phyloP scores from a whole-genome alignment of 768 basidiomycete species.

The Chlorophyllum brunneum region DNA sequence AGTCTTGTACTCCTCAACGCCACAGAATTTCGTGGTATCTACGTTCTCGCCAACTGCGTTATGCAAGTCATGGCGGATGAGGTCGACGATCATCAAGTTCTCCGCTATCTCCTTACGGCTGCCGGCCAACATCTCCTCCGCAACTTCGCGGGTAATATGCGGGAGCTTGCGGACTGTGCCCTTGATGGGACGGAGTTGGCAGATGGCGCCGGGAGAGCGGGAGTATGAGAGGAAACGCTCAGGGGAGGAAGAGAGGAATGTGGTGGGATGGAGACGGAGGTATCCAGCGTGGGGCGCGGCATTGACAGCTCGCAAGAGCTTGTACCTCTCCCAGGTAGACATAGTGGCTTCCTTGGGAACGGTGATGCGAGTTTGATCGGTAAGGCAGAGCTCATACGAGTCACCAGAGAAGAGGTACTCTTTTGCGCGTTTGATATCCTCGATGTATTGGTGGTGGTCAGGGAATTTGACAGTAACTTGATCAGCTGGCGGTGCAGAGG shows the following conservation, averaged over 20 bases:
- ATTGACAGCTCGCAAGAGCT: slow-evolving; percentile 65
- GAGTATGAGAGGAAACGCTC: slow-evolving; percentile 86
- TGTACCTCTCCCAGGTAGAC: slow-evolving; percentile 68
- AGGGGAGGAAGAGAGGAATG: slow-evolving; percentile 83
- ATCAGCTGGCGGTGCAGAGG: slow-evolving; percentile 47
- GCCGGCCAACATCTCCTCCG: slow-evolving; percentile 59
- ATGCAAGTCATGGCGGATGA: slow-evolving; percentile 91
- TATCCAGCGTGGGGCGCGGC: slow-evolving; percentile 89
- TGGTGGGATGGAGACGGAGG: slow-evolving; percentile 71
- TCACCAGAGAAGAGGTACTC: slow-evolving; percentile 78
- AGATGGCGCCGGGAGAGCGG: slow-evolving; percentile 57
- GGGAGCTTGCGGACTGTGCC: slow-evolving; percentile 80
- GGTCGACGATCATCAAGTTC: slow-evolving; percentile 97
- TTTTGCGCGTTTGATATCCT: slow-evolving; percentile 66
- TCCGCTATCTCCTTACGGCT: slow-evolving; percentile 90
- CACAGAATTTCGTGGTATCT: slow-evolving; percentile 78
- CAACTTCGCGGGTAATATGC: slow-evolving; percentile 56
- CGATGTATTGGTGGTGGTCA: slow-evolving; percentile 56
- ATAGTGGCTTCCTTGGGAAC: slow-evolving; percentile 34
- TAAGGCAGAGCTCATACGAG: slow-evolving; percentile 91
- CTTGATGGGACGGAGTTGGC: slow-evolving; percentile 92
- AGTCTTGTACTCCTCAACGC: slow-evolving; percentile 87
- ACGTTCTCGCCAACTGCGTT: slow-evolving; percentile 81
- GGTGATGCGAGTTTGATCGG: slow-evolving; percentile 62
- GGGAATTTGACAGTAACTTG: slow-evolving; percentile 42